These are phyloP conservation scores for Alternaria gaisen DNA, from an alignment of 2,329 filamentous ascomycete species.

Conservation along the genomic window DNA sequence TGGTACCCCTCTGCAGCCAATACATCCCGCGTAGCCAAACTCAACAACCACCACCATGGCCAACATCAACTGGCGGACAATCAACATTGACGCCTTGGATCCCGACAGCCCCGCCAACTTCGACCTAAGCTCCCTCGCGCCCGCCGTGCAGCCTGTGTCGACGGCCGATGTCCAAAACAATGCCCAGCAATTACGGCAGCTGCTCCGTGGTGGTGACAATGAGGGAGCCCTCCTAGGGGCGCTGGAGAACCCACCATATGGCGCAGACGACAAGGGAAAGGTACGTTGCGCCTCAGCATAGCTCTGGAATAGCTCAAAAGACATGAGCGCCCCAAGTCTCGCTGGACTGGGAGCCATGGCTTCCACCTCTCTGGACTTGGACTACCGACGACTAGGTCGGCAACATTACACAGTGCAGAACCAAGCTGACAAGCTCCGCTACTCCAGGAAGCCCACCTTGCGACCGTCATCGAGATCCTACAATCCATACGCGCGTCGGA, in stretches of 20 bases:
- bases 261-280: slow-evolving; percentile 63
- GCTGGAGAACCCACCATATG: slow-evolving; percentile 83
- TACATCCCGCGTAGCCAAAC: background rate
- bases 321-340: slow-evolving; percentile 5
- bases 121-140: slow-evolving; percentile 82
- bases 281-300: slow-evolving; percentile 46
- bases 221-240: slow-evolving; percentile 87
- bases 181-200: slow-evolving; percentile 82
- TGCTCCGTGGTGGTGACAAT: slow-evolving; percentile 84
- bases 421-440: slow-evolving; percentile 40
- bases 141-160: slow-evolving; percentile 75
- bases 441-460: slow-evolving; percentile 80
- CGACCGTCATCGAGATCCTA: slow-evolving; percentile 89
- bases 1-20: slow-evolving; percentile 11
- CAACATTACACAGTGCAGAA: slow-evolving; percentile 29
- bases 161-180: slow-evolving; percentile 82
- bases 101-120: slow-evolving; percentile 93
- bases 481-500: slow-evolving; percentile 96
- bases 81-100: slow-evolving; percentile 91
- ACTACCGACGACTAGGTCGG: slow-evolving; percentile 35
- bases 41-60: slow-evolving; percentile 49
- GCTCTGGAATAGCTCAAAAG: slow-evolving; percentile 13
- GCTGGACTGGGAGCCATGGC: slow-evolving; percentile 19
- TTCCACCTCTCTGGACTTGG: slow-evolving; percentile 33
- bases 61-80: slow-evolving; percentile 77